Conservation (phyloP, 176 grass and related monocot genomes). For the Musa schizocarpa region DNA sequence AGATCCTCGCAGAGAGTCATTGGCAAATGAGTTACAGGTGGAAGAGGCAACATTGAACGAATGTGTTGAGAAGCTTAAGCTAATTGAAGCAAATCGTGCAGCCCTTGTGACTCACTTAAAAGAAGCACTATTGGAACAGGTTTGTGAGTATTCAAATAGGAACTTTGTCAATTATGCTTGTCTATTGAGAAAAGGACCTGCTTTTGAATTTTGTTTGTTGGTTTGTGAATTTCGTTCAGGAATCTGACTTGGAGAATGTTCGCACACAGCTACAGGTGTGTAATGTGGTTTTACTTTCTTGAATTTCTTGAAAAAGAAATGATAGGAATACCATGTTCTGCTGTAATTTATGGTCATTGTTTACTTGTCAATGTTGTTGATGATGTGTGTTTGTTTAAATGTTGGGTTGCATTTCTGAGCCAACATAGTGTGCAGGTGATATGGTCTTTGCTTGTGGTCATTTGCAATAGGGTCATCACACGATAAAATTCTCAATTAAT, state of each 20-base stretch:
- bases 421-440: background rate
- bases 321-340: background rate
- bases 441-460: background rate
- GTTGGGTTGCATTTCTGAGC: background rate
- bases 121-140: conserved; percentile 84
- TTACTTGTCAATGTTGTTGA: background rate
- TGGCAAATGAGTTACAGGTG: conserved; percentile 62
- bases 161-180: conserved; percentile 26
- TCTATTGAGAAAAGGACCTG: background rate
- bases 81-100: conserved; percentile 59
- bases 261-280: conserved; percentile 68
- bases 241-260: conserved; percentile 83
- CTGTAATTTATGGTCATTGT: background rate
- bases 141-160: conserved; percentile 14
- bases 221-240: conserved; percentile 40
- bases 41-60: conserved; percentile 54
- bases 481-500: too few species aligned
- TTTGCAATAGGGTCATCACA: background rate
- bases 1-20: conserved; percentile 47
- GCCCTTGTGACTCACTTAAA: conserved; percentile 71
- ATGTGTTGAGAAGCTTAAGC: conserved; percentile 77
- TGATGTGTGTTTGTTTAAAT: background rate
- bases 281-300: background rate
- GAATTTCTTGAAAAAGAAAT: conserved; percentile 4
- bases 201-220: background rate